These are phyloP conservation scores for Penicillium cinerascens DNA, from an alignment of 495 filamentous ascomycete genomes.

Conservation along the genomic window DNA sequence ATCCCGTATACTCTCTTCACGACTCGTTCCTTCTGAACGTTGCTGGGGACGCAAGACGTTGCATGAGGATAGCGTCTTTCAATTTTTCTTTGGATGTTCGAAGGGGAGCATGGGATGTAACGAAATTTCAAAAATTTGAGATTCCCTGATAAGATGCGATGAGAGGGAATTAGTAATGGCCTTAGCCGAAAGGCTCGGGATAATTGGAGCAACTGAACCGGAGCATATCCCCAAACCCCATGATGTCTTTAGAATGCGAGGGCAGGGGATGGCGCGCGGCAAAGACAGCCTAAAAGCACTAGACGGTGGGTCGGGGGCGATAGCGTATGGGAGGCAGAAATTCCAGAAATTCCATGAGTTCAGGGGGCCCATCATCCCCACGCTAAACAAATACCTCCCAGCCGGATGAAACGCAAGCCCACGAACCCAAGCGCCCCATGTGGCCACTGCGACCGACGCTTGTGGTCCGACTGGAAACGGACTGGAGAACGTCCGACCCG, in stretches of 20 bases:
- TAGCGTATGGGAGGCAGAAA: slow-evolving; percentile 10
- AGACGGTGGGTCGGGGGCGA: slow-evolving; percentile 27
- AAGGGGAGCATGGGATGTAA: too few relatives aligned
- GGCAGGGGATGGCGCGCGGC: slow-evolving; percentile 16
- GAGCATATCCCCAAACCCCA: background rate
- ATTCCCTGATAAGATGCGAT: too few relatives aligned
- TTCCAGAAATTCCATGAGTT: slow-evolving; percentile 18
- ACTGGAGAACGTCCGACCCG: background rate
- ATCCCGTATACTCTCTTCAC: background rate
- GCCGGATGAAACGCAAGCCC: too few relatives aligned
- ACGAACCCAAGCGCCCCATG: background rate
- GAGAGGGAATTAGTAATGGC: too few relatives aligned
- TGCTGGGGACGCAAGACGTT: too few relatives aligned
- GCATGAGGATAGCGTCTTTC: too few relatives aligned
- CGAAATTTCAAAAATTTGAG: too few relatives aligned
- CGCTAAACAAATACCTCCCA: too few relatives aligned
- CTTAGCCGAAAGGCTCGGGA: background rate
- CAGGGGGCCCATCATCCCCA: slow-evolving; percentile 17
- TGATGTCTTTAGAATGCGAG: background rate
- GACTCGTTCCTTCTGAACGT: too few relatives aligned
- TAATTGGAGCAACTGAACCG: background rate
- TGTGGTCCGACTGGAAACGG: background rate
- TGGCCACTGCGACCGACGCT: background rate
- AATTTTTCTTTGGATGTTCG: too few relatives aligned
- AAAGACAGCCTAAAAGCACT: slow-evolving; percentile 34